Base-by-base conservation (phyloP, 2,329 filamentous ascomycete species). In the Penicillium sp. region DNA sequence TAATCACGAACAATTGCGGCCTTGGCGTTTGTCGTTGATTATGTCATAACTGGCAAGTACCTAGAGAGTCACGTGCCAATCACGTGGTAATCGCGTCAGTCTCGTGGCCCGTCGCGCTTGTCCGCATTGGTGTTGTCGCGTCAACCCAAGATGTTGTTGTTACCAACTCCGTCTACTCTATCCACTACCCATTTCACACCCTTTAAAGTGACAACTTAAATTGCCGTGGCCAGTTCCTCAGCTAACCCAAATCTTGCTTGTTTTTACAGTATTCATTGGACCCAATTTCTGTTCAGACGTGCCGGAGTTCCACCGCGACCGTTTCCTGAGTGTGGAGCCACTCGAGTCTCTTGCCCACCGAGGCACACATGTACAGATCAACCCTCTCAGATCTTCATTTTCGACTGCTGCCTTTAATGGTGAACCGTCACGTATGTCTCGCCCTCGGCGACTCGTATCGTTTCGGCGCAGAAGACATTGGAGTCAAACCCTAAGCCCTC, bases 401-500 rank as follows among this genome's bases (percentile, higher is more conserved):
- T 81, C 80, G 79, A 88, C 87, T 68, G 74, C 72, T 66, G 66
- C 68, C 79, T 77, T 71, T 69, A 63, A 71, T 74, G 74, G 69
- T 69, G 72, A 74, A 72, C 54, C 71, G 67, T 67, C 71, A 71
- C 65, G 57, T 56, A 48, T 54, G 56, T 61, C 61, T 60, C 37
- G 41, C 67, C 63, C 54, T 64, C 62, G 61, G 63, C 62, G 60
- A 64, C 64, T 78, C 77, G 74, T 75, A 69, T 70, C 72, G 72
- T 75, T 79, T 54, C 58, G 49, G 78, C 77, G 84, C 82, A 84
- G 88, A 85, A 81, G 81, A 80, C 77, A 80, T 87, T 91, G 90
- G 93, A 93, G 67, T 90, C 93, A 96, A 96, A 96, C 93, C 93
- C 93, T 96, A 96, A 89, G 84, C 80, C 80, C 77, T 80, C 76